phyloP scores from a whole-genome alignment of 306 rosid species.

The Dryas octopetala region DNA sequence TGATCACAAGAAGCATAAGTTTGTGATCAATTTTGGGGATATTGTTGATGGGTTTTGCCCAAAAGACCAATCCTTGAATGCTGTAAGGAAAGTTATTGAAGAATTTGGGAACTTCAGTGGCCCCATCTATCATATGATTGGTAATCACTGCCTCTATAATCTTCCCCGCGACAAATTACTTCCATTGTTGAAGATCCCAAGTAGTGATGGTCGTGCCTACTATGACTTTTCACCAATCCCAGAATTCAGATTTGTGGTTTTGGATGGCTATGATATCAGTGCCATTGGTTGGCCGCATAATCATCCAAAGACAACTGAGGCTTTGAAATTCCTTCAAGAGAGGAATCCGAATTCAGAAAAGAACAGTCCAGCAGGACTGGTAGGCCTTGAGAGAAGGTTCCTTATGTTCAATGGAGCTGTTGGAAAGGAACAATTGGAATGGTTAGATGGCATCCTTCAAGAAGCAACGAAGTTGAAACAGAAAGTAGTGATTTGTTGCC shows the following conservation, averaged over 20 bases:
- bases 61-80: constrained; percentile 55
- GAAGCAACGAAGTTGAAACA: constrained; percentile 70
- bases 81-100: constrained; percentile 53
- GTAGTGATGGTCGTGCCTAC: constrained; percentile 52
- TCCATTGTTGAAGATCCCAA: constrained; percentile 64
- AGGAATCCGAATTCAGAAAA: constrained; percentile 80
- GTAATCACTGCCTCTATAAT: constrained; percentile 95
- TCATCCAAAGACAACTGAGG: constrained; percentile 62
- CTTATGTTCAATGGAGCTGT: constrained; percentile 91
- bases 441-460: constrained; percentile 62
- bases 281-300: constrained; percentile 90
- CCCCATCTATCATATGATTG: constrained; percentile 75
- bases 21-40: constrained; percentile 74
- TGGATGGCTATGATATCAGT: constrained; percentile 86
- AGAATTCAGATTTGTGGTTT: constrained; percentile 65
- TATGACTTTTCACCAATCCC: constrained; percentile 77
- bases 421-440: constrained; percentile 80
- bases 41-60: constrained; percentile 94
- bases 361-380: constrained; percentile 74
- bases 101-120: constrained; percentile 67
- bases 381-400: constrained; percentile 75
- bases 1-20: constrained; percentile 48
- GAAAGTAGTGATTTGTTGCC: constrained; percentile 77
- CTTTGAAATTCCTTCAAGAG: constrained; percentile 55
- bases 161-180: constrained; percentile 75